Evolutionary conservation across 176 grass and related monocot species (phyloP).

Genomic region (Oryza glaberrima): DNA sequence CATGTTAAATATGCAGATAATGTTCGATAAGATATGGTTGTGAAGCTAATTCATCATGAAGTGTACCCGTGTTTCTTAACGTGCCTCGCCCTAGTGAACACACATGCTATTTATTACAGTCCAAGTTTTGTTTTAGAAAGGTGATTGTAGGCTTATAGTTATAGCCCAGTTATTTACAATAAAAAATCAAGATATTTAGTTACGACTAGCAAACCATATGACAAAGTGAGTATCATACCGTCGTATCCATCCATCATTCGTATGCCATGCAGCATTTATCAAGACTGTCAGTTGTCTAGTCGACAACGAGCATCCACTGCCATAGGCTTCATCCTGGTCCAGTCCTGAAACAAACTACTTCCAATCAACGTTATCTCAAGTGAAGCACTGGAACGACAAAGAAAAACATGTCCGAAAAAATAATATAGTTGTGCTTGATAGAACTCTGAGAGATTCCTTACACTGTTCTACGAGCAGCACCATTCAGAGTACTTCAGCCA

Average conservation of each 20-base stretch:
- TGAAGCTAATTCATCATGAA: background rate
- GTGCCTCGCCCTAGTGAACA: background rate
- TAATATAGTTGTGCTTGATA: background rate
- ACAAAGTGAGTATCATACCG: background rate
- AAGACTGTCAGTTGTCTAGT: background rate
- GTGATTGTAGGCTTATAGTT: background rate
- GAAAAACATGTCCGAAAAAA: background rate
- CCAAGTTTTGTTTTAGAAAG: background rate
- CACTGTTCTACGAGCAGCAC: conserved; percentile 10
- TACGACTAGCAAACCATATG: background rate
- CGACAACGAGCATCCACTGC: background rate
- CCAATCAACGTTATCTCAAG: conserved; percentile 8
- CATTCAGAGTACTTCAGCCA: conserved; percentile 37
- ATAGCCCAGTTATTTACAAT: background rate
- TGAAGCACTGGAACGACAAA: background rate
- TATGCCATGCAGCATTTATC: background rate
- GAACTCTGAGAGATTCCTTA: conserved; percentile 28
- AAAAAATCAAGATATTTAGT: background rate
- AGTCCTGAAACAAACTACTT: conserved; percentile 5
- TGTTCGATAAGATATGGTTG: background rate
- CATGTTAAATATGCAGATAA: background rate
- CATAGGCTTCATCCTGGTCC: conserved; percentile 13
- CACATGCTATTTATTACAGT: background rate
- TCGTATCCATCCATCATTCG: background rate
- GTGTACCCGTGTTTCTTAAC: background rate